Evolutionary conservation across 2,329 filamentous ascomycete species (phyloP).

Genomic region (Thelonectria blattea): DNA sequence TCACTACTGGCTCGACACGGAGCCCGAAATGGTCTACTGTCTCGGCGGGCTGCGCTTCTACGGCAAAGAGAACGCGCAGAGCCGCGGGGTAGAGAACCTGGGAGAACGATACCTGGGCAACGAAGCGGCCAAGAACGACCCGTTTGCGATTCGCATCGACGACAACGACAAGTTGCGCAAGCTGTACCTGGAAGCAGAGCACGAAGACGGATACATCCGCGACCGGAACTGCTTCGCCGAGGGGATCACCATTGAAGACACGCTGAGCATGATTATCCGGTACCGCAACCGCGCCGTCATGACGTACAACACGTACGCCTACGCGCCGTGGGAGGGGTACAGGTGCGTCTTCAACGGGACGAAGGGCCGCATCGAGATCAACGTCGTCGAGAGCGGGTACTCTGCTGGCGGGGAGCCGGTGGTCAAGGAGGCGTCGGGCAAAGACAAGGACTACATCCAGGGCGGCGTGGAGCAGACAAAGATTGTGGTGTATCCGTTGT

Average conservation of each 20-base stretch:
- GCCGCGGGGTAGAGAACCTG: conserved; percentile 56
- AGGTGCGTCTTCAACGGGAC: conserved; percentile 64
- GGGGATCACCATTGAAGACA: conserved; percentile 69
- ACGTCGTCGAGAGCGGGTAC: conserved; percentile 67
- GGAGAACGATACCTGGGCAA: conserved; percentile 58
- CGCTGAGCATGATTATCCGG: conserved; percentile 63
- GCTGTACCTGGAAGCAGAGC: conserved; percentile 66
- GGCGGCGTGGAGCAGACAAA: conserved; percentile 44
- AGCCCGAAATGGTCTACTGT: conserved; percentile 62
- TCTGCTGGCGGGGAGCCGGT: conserved; percentile 61
- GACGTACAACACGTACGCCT: conserved; percentile 65
- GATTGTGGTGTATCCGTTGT: conserved; percentile 59
- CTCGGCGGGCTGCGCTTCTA: conserved; percentile 66
- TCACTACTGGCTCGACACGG: conserved; percentile 65
- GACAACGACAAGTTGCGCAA: conserved; percentile 59
- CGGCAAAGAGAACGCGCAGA: conserved; percentile 65
- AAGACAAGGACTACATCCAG: conserved; percentile 31
- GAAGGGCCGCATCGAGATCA: conserved; percentile 63
- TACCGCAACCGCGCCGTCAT: conserved; percentile 63
- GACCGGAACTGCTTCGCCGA: conserved; percentile 68
- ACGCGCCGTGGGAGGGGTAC: conserved; percentile 68
- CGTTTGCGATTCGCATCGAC: conserved; percentile 63
- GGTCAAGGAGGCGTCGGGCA: conserved; percentile 52
- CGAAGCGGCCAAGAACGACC: conserved; percentile 57
- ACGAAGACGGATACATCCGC: conserved; percentile 66